A percentile compares a stretch with the other conserved stretches of the same genome.
phyloP scores from a whole-genome alignment of 2,329 filamentous ascomycete species.

The Torrubiellomyces zombiae region DNA sequence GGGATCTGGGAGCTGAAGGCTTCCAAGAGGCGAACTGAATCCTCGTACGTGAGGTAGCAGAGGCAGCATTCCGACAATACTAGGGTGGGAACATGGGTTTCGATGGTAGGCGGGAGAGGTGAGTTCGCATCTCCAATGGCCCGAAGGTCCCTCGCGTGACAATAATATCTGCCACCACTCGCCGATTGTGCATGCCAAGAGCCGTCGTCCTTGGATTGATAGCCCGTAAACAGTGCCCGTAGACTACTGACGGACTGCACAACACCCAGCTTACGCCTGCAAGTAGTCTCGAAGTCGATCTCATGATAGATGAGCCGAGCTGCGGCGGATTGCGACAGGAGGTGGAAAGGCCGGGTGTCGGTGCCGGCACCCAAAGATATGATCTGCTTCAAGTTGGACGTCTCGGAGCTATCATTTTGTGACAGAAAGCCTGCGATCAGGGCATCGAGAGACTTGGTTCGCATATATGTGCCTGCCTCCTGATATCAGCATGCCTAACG shows the following conservation, averaged over 20 bases:
- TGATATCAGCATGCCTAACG: constrained; percentile 1
- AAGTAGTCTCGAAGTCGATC: constrained; percentile 69
- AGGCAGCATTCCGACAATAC: constrained; percentile 91
- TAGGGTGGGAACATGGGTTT: constrained; percentile 54
- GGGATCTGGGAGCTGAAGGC: constrained; percentile 42
- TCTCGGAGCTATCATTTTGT: constrained; percentile 11
- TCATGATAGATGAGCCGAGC: constrained; percentile 64
- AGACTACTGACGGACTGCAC: constrained; percentile 29
- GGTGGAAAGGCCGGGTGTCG: constrained; percentile 72
- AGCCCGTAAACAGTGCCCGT: constrained; percentile 20
- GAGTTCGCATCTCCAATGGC: constrained; percentile 20
- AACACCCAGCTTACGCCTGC: constrained; percentile 44
- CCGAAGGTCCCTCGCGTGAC: constrained; percentile 56
- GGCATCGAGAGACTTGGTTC: constrained; percentile 66
- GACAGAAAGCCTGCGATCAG: constrained; percentile 59
- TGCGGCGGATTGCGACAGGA: constrained; percentile 33
- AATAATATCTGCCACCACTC: constrained; percentile 28
- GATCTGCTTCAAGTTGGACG: constrained; percentile 47
- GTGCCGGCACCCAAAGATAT: constrained; percentile 87
- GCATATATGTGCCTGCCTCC: constrained; percentile 74
- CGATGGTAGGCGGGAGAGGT: constrained; percentile 13
- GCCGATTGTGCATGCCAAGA: constrained; percentile 27
- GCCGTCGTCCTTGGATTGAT: constrained; percentile 12
- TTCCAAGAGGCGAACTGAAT: constrained; percentile 46
- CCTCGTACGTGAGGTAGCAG: constrained; percentile 59